phyloP scores from a whole-genome alignment of 495 filamentous ascomycete genomes.

The Neurospora cerealis region DNA sequence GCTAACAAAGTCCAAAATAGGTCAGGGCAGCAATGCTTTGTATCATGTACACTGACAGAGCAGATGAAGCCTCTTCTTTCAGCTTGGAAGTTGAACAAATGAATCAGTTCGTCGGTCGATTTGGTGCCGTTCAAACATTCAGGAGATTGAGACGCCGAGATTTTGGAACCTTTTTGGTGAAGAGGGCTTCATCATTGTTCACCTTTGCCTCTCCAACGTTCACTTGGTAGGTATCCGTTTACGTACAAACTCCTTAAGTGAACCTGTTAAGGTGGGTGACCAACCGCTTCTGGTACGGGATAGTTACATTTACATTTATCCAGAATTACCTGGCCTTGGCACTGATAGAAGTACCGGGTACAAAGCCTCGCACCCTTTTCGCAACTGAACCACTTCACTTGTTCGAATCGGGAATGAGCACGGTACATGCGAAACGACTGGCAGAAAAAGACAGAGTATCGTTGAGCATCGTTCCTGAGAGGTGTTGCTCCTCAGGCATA shows the following conservation, averaged over 20 bases:
- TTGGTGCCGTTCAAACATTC: neutral
- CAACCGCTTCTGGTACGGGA: neutral
- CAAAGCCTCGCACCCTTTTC: neutral
- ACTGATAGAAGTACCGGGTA: neutral
- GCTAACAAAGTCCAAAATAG: neutral
- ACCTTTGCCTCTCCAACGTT: neutral
- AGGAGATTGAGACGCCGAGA: neutral
- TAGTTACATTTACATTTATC: neutral
- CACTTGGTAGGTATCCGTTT: neutral
- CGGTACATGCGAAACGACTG: neutral
- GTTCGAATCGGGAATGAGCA: neutral
- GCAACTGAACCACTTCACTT: neutral
- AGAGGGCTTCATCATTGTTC: neutral
- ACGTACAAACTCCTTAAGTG: neutral
- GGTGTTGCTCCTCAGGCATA: neutral
- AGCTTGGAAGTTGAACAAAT: neutral
- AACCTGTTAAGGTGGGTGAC: neutral
- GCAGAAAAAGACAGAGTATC: neutral
- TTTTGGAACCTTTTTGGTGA: neutral
- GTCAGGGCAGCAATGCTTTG: neutral
- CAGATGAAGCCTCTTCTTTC: neutral
- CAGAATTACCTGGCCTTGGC: neutral
- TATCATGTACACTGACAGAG: neutral
- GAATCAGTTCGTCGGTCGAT: neutral
- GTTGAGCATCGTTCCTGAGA: neutral